Percentiles rank a stretch among this genome's conserved stretches.
These are phyloP conservation scores for Cokeromyces recurvatus DNA, from an alignment of 371 early-diverging fungal genomes.

Conservation along the genomic window DNA sequence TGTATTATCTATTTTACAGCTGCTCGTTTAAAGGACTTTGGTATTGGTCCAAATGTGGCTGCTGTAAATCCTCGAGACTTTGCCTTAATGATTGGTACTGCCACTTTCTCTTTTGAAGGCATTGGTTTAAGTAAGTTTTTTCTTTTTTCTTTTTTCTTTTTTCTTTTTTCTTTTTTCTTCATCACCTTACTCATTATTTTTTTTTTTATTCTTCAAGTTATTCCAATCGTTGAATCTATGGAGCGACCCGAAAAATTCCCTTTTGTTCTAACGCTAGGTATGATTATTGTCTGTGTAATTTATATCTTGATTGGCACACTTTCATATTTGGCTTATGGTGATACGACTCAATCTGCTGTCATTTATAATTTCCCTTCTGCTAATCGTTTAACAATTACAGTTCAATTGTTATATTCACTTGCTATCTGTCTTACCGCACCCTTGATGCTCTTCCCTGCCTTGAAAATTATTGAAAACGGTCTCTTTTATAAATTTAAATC, in stretches of 20 bases:
- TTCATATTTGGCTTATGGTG: constrained; percentile 72
- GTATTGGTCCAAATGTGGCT: constrained; percentile 39
- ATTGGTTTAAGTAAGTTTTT: constrained; percentile 49
- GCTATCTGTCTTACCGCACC: constrained; percentile 75
- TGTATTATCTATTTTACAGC: constrained; percentile 40
- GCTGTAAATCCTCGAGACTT: constrained; percentile 58
- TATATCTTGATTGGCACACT: constrained; percentile 64
- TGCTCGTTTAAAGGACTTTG: constrained; percentile 18
- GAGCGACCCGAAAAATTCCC: constrained; percentile 56
- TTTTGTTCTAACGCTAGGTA: constrained; percentile 52
- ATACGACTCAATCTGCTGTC: constrained; percentile 64
- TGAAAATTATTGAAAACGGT: constrained; percentile 67
- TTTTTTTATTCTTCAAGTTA: constrained; percentile 12
- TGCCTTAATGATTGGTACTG: constrained; percentile 74
- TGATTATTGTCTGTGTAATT: constrained; percentile 52
- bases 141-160: too few species aligned
- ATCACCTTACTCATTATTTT: neutral
- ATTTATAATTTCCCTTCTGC: constrained; percentile 61
- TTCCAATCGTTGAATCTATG: constrained; percentile 59
- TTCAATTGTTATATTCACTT: constrained; percentile 68
- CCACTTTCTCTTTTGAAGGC: constrained; percentile 79
- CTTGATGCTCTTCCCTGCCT: constrained; percentile 69
- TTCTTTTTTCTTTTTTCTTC: neutral
- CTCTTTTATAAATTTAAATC: constrained; percentile 33
- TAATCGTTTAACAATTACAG: constrained; percentile 37